Evolutionary conservation across 1,139 yeast species (phyloP).

Genomic region (Saccharomyces hybrid): DNA sequence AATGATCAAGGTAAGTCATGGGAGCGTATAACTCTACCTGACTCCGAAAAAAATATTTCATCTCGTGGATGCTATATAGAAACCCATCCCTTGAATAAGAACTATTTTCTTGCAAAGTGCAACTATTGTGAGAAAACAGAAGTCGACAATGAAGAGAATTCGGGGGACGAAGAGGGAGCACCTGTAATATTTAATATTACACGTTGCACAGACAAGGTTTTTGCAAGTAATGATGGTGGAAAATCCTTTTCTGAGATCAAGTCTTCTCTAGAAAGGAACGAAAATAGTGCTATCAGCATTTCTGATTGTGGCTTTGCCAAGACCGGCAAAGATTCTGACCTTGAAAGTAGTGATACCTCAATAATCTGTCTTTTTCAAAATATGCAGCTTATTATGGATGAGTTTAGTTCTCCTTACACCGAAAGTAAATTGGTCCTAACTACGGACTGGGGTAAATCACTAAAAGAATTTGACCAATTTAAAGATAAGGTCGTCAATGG

Average conservation of each 20-base stretch:
- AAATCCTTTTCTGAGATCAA: constrained; percentile 13
- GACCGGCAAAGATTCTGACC: constrained; percentile 8
- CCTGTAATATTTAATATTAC: not conserved
- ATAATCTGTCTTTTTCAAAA: constrained; percentile 8
- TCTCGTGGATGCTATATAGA: constrained; percentile 2
- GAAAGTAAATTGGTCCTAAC: not conserved
- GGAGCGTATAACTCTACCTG: constrained; percentile 7
- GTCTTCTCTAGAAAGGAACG: not conserved
- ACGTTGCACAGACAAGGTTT: constrained; percentile 2
- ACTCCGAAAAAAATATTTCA: not conserved
- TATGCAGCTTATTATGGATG: too few species aligned
- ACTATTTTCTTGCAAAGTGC: constrained; percentile 11
- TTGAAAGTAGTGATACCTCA: constrained; percentile 8
- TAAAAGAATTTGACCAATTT: constrained; percentile 11
- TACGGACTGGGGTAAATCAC: constrained; percentile 1
- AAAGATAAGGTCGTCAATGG: constrained; percentile 13
- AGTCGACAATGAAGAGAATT: not conserved
- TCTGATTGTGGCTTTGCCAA: constrained; percentile 13
- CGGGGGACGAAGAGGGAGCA: not conserved
- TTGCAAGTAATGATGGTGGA: constrained; percentile 16
- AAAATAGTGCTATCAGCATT: not conserved
- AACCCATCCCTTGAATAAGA: constrained; percentile 12
- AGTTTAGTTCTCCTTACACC: not conserved
- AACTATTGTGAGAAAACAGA: constrained; percentile 3
- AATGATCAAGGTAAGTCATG: constrained; percentile 25